A percentile compares a stretch with the other conserved stretches of the same genome.
Evolutionary conservation across 257 asterid genomes (phyloP).

Genomic region (Knoxia roxburghii): DNA sequence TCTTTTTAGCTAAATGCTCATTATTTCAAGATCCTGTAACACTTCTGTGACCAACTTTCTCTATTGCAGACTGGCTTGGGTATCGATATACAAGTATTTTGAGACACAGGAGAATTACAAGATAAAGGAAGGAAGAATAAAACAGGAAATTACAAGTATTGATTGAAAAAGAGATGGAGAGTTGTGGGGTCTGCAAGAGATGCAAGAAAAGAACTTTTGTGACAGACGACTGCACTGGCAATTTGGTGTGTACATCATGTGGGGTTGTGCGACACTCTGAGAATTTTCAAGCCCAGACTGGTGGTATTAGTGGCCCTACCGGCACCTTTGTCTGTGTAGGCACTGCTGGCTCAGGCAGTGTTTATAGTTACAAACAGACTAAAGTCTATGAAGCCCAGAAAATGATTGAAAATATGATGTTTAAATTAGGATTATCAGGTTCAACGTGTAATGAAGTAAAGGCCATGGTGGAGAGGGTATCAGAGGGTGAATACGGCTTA

Average conservation of each 20-base stretch:
- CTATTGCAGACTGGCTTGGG: too few species aligned
- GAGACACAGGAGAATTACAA: too few species aligned
- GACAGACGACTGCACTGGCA: constrained; percentile 33
- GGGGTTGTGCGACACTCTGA: constrained; percentile 49
- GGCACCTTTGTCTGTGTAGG: constrained; percentile 53
- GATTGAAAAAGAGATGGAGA: constrained; percentile 1
- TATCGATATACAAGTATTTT: too few species aligned
- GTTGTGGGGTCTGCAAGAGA: constrained; percentile 38
- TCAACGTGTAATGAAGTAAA: constrained; percentile 38
- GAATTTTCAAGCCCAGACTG: constrained; percentile 41
- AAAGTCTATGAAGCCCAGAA: constrained; percentile 49
- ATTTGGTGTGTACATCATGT: constrained; percentile 46
- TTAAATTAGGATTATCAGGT: constrained; percentile 34
- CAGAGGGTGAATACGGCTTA: constrained; percentile 58
- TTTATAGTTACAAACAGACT: constrained; percentile 38
- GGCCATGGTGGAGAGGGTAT: constrained; percentile 37
- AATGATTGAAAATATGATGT: constrained; percentile 43
- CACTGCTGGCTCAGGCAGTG: constrained; percentile 46
- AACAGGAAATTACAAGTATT: too few species aligned
- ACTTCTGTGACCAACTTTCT: too few species aligned
- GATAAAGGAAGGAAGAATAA: too few species aligned
- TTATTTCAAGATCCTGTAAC: too few species aligned
- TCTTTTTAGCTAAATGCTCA: too few species aligned
- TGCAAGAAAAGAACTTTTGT: constrained; percentile 39
- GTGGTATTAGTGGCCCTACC: constrained; percentile 46